A percentile compares a stretch with the other conserved stretches of the same genome.
Evolutionary conservation across 2,329 filamentous ascomycete genomes (phyloP).

Genomic region (Xylaria sp.): DNA sequence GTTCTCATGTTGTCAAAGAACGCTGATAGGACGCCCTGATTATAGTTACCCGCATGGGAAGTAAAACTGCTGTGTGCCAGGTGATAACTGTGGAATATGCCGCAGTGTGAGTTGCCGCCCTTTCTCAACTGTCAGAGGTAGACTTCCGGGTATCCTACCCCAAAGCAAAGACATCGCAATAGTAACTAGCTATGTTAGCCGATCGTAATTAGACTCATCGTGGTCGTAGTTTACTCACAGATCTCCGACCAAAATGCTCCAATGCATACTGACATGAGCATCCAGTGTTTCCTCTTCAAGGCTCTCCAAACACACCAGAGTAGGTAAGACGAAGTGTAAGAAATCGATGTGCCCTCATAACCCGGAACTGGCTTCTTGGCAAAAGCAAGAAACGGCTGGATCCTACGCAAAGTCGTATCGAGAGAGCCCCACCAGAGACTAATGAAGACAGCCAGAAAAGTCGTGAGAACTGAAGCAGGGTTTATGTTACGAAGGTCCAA

Average conservation of each 20-base stretch:
- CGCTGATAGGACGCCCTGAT: conserved; percentile 3
- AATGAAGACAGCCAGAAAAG: conserved; percentile 17
- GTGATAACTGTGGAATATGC: conserved; percentile 6
- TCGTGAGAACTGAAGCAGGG: conserved; percentile 22
- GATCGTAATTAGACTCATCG: not conserved
- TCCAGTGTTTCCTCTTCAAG: conserved; percentile 12
- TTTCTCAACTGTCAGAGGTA: conserved; percentile 3
- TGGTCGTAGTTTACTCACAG: conserved; percentile 10
- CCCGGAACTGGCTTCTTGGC: conserved; percentile 12
- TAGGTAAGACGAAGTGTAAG: conserved; percentile 20
- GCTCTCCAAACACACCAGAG: conserved; percentile 14
- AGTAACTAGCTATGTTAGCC: conserved; percentile 12
- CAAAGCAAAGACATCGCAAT: conserved; percentile 23
- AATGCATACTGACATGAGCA: conserved; percentile 10
- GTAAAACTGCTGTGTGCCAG: conserved; percentile 2
- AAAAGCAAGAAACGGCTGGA: conserved; percentile 20
- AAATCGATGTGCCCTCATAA: conserved; percentile 10
- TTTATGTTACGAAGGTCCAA: conserved; percentile 11
- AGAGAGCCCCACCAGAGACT: conserved; percentile 17
- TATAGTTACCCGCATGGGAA: conserved; percentile 6
- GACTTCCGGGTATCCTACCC: conserved; percentile 7
- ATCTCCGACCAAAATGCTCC: conserved; percentile 18
- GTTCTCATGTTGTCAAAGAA: conserved; percentile 14
- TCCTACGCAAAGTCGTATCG: conserved; percentile 13
- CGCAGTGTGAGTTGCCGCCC: conserved; percentile 14